Conservation (phyloP, 1,284 basidiomycete species). For the Rhizoctonia solani region DNA sequence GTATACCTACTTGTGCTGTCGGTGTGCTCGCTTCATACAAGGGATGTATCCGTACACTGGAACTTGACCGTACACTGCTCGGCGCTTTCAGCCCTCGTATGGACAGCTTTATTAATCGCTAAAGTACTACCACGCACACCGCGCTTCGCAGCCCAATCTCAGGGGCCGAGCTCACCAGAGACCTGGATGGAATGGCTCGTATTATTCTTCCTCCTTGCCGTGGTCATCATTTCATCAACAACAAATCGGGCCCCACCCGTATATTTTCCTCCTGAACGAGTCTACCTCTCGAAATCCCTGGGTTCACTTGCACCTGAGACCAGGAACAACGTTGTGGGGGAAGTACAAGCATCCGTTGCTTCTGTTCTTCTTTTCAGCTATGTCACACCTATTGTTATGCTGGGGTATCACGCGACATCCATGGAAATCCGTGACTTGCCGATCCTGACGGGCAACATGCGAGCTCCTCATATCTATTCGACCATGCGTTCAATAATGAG, state of each 20-base stretch:
- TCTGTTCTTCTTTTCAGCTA: slow-evolving; percentile 76
- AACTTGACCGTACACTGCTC: slow-evolving; percentile 11
- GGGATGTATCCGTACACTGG: slow-evolving; percentile 27
- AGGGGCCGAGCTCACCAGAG: background rate
- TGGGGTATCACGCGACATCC: slow-evolving; percentile 70
- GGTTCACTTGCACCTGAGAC: slow-evolving; percentile 55
- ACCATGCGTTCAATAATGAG: slow-evolving; percentile 53
- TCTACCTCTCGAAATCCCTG: slow-evolving; percentile 75
- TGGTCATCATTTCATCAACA: slow-evolving; percentile 56
- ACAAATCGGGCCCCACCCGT: slow-evolving; percentile 74
- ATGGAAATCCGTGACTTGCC: slow-evolving; percentile 86
- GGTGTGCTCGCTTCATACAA: slow-evolving; percentile 8
- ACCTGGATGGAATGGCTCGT: slow-evolving; percentile 24
- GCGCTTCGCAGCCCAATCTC: slow-evolving; percentile 18
- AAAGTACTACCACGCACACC: slow-evolving; percentile 25
- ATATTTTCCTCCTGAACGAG: slow-evolving; percentile 67
- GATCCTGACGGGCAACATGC: slow-evolving; percentile 72
- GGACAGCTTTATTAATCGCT: background rate
- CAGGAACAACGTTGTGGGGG: slow-evolving; percentile 67
- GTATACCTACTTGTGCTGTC: slow-evolving; percentile 25
- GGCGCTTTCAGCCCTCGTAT: background rate
- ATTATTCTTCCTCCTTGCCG: slow-evolving; percentile 42
- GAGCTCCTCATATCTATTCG: slow-evolving; percentile 62
- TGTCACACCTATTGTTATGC: slow-evolving; percentile 80
- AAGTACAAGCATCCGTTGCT: slow-evolving; percentile 58